These are phyloP conservation scores for Russula virescens DNA, from an alignment of 768 basidiomycete species.

Conservation along the genomic window DNA sequence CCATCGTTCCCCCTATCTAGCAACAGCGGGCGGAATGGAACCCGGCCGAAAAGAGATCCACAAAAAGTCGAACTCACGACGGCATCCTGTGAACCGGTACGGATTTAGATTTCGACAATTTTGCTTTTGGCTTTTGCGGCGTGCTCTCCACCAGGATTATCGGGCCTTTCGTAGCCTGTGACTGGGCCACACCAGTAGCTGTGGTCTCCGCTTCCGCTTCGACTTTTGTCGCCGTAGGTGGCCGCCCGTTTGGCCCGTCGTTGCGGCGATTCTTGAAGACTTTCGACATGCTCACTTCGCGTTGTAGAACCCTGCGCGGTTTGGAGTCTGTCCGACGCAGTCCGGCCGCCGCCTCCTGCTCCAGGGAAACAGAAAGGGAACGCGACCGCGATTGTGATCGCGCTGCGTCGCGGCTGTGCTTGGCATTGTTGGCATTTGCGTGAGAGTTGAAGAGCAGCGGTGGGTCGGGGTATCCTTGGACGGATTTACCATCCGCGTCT, in stretches of 20 bases:
- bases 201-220: constrained; percentile 16
- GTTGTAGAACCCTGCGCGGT: constrained; percentile 50
- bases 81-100: not conserved
- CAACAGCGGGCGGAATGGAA: not conserved
- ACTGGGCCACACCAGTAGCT: constrained; percentile 3
- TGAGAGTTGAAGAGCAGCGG: not conserved
- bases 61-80: not conserved
- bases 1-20: not conserved
- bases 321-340: constrained; percentile 31
- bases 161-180: constrained; percentile 22
- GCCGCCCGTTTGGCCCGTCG: constrained; percentile 1
- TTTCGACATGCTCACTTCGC: constrained; percentile 75
- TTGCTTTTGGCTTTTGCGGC: constrained; percentile 24
- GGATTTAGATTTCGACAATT: not conserved
- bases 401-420: not conserved
- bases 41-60: too few relatives aligned
- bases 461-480: not conserved
- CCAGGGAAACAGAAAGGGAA: constrained; percentile 59
- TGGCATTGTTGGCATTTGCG: not conserved
- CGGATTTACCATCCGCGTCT: not conserved
- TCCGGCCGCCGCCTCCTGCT: constrained; percentile 47
- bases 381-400: constrained; percentile 29
- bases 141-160: constrained; percentile 29
- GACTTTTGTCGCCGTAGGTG: constrained; percentile 18
- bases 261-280: constrained; percentile 49